Conservation (phyloP, 768 basidiomycete species). For the Termitomyces sp. region DNA sequence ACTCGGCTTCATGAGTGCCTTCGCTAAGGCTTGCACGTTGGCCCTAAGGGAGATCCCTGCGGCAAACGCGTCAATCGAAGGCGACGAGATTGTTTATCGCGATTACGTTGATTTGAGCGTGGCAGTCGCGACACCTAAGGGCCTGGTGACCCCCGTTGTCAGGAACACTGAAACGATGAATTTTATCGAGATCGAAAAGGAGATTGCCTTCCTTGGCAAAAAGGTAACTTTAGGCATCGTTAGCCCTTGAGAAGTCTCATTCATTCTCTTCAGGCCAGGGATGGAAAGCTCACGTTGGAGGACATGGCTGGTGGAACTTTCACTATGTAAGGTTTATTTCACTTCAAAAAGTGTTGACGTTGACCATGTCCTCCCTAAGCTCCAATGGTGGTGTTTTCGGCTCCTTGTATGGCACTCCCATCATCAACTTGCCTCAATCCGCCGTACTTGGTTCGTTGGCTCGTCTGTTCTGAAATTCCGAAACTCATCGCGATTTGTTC, state of each 20-base stretch:
- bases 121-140: slow-evolving; percentile 96
- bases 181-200: slow-evolving; percentile 90
- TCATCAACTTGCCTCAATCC: slow-evolving; percentile 95
- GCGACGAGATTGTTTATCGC: slow-evolving; percentile 88
- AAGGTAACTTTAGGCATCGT: slow-evolving; percentile 48
- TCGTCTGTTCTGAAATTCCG: neutral
- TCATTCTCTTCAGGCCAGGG: slow-evolving; percentile 57
- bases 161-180: slow-evolving; percentile 86
- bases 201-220: slow-evolving; percentile 87
- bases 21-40: slow-evolving; percentile 81
- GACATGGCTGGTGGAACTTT: slow-evolving; percentile 99
- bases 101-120: slow-evolving; percentile 94
- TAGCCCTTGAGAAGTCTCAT: neutral
- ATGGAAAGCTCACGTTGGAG: slow-evolving; percentile 92
- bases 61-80: slow-evolving; percentile 94
- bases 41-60: slow-evolving; percentile 90
- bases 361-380: slow-evolving; percentile 37
- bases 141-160: slow-evolving; percentile 94
- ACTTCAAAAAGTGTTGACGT: neutral
- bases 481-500: neutral
- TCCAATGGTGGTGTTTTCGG: slow-evolving; percentile 99
- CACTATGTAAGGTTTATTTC: slow-evolving; percentile 72
- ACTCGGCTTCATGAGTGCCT: slow-evolving; percentile 97
- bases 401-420: slow-evolving; percentile 96
- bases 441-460: slow-evolving; percentile 76